Evolutionary conservation across 192 early-diverging fungal genomes (phyloP), one percentile per base, ranked within the genome.

Genomic region (Podila epigama): DNA sequence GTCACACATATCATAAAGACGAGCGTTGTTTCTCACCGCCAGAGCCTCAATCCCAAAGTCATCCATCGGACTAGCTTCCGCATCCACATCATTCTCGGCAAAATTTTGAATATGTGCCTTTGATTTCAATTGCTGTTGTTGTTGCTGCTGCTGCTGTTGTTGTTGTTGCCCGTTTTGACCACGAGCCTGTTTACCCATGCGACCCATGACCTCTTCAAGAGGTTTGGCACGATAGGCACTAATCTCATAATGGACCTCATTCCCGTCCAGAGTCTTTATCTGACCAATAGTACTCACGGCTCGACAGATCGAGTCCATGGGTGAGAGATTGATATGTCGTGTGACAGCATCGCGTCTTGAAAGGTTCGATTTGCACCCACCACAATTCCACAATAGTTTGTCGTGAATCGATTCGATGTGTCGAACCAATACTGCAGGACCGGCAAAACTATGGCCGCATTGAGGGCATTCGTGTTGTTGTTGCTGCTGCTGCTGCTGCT

Each of bases 351-450:
- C 73, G 4, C 73, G 52, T 25, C 73, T 60, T 0, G 73, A 77
- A 2, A 77, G 61, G 39, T 68, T 68, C 20, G 73, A 77, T 34
- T 77, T 77, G 66, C 73, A 77, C 3, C 73, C 73, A 10, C 68
- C 61, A 39, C 73, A 77, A 28, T 68, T 68, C 73, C 73, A 77
- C 13, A 77, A 66, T 37, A 77, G 60, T 31, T 77, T 77, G 4
- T 77, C 66, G 13, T 77, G 73, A 28, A 77, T 77, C 1, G 73
- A 77, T 39, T 77, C 73, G 29, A 77, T 57, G 33, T 77, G 73
- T 5, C 73, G 66, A 16, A 64, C 56, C 4, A 77, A 20, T 29
- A 77, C 73, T 16, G 73, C 73, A 4, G 73, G 73, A 0, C 73
- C 73, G 1, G 73, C 73, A 41, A 77, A 77, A 32, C 61, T 59